Evolutionary conservation across 768 basidiomycete genomes (phyloP).

Genomic region (Paxillus involutus): DNA sequence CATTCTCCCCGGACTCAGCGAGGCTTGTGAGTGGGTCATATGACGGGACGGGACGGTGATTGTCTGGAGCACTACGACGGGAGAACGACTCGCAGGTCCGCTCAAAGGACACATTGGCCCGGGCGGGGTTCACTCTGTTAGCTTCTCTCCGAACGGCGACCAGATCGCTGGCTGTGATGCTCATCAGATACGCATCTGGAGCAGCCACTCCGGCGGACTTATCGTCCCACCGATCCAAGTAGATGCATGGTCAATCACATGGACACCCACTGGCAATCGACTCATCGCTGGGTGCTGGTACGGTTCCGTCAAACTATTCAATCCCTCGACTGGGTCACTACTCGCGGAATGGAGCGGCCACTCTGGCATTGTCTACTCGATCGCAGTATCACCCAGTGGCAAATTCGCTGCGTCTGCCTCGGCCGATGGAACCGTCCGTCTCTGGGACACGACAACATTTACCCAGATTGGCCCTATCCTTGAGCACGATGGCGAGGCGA

Average conservation of each 20-base stretch:
- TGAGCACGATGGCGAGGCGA: background rate
- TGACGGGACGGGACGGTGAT: no score
- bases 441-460: slow-evolving; percentile 2
- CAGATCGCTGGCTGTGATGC: background rate
- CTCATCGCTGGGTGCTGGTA: background rate
- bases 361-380: background rate
- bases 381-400: slow-evolving; percentile 9
- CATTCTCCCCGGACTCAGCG: no score
- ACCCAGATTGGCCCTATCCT: background rate
- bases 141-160: background rate
- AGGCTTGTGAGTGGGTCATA: no score
- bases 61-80: no score
- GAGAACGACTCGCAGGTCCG: no score
- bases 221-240: no score
- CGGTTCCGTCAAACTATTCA: background rate
- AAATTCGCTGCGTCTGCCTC: slow-evolving; percentile 8
- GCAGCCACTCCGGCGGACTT: background rate
- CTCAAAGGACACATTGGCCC: no score
- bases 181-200: background rate
- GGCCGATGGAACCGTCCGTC: slow-evolving; percentile 5
- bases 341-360: slow-evolving; percentile 2
- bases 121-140: no score
- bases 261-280: background rate
- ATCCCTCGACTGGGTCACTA: background rate
- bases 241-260: background rate